Evolutionary conservation across 2,329 filamentous ascomycete genomes (phyloP), one percentile per base, ranked within the genome.

Genomic region (Exophiala sp.): DNA sequence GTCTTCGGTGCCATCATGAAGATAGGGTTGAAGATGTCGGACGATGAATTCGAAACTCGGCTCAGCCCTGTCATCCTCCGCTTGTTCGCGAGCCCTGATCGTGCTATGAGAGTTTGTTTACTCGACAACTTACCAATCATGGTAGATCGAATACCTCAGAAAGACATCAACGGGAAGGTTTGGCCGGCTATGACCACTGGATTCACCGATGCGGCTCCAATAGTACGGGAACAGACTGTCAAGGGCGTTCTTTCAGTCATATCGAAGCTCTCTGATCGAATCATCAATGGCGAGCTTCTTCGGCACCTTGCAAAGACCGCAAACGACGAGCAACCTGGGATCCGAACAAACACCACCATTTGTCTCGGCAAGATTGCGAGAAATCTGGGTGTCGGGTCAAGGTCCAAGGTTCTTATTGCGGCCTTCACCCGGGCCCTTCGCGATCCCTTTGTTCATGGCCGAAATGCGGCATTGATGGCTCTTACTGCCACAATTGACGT

Each of bases 321-420:
- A 42, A 99, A 97, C 64, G 94, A 99, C 59, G 94, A 97, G 65
- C 92, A 99, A 66, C 91, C 94, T 1, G 94, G 94, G 0, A 99
- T 99, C 61, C 84, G 94, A 58, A 99, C 94, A 7, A 99, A 99
- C 69, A 99, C 94, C 0, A 99, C 94, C 1, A 99, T 99, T 52
- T 97, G 92, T 68, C 75, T 99, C 0, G 94, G 94, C 18, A 97
- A 96, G 67, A 96, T 99, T 63, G 91, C 94, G 11, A 91, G 90
- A 64, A 88, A 95, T 64, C 77, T 99, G 1, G 89, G 90, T 1
- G 77, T 81, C 1, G 76, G 74, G 61, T 89, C 88, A 3, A 81
- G 94, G 58, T 81, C 88, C 44, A 99, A 97, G 70, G 92, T 99
- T 0, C 81, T 99, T 21, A 87, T 91, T 48, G 94, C 94, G 6